These are phyloP conservation scores for Craterostigma plantagineum DNA, from an alignment of 257 asterid species.

Conservation along the genomic window DNA sequence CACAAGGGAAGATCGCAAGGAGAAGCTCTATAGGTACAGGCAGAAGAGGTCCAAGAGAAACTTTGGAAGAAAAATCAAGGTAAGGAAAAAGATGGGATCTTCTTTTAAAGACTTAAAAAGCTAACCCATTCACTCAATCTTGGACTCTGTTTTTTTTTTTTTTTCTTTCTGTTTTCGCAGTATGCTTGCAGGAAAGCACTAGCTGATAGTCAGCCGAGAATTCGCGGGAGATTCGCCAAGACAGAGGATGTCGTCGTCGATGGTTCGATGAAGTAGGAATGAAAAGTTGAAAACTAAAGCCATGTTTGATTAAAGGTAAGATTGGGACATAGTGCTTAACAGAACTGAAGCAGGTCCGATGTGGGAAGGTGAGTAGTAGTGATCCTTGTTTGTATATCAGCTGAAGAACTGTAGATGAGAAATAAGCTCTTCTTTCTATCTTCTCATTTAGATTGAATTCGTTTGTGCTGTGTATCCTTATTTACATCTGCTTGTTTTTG, in stretches of 20 bases:
- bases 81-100: neutral
- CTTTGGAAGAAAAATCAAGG: slow-evolving; percentile 85
- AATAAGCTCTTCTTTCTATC: no score
- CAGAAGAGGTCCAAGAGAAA: slow-evolving; percentile 69
- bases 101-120: neutral
- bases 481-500: no score
- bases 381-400: no score
- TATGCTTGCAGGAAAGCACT: slow-evolving; percentile 96
- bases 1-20: slow-evolving; percentile 50
- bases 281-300: no score
- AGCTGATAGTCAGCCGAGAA: slow-evolving; percentile 85
- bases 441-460: no score
- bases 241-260: slow-evolving; percentile 20
- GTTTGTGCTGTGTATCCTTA: no score
- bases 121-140: slow-evolving; percentile 7
- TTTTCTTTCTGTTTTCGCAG: slow-evolving; percentile 20
- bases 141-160: neutral
- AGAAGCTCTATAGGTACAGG: slow-evolving; percentile 77
- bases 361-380: no score
- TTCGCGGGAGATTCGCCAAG: slow-evolving; percentile 83
- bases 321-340: no score
- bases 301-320: no score
- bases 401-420: no score
- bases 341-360: no score
- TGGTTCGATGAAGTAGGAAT: no score